phyloP scores from a whole-genome alignment of 2,329 filamentous ascomycete genomes.

The Xylariales sp. region DNA sequence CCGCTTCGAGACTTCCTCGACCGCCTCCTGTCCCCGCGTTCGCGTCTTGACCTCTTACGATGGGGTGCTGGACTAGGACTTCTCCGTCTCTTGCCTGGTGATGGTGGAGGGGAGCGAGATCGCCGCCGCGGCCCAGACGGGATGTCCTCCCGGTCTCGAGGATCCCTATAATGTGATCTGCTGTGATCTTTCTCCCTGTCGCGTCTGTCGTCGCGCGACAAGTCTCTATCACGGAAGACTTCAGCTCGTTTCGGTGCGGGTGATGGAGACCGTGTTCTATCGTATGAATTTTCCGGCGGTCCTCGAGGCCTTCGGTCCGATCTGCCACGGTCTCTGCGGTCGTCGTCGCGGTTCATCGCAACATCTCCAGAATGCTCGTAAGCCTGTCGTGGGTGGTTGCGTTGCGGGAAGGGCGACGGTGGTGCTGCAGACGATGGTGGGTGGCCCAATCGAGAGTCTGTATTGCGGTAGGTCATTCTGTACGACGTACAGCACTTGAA shows the following conservation, averaged over 20 bases:
- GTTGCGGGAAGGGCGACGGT: conserved; percentile 11
- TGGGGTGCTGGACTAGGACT: conserved; percentile 36
- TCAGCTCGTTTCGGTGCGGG: conserved; percentile 17
- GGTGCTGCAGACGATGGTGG: conserved; percentile 9
- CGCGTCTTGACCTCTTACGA: conserved; percentile 38
- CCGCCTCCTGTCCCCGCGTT: conserved; percentile 18
- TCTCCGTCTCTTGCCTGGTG: conserved; percentile 33
- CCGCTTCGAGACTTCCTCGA: conserved; percentile 14
- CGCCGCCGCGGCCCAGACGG: conserved; percentile 26
- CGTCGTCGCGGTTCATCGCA: conserved; percentile 37
- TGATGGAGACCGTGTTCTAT: conserved; percentile 17
- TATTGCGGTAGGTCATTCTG: conserved; percentile 4
- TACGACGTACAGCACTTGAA: conserved; percentile 1
- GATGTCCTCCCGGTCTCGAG: conserved; percentile 28
- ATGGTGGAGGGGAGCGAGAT: conserved; percentile 30
- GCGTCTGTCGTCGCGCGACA: conserved; percentile 20
- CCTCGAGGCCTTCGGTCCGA: conserved; percentile 21
- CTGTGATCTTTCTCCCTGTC: conserved; percentile 17
- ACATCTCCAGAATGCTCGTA: conserved; percentile 26
- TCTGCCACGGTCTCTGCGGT: conserved; percentile 29
- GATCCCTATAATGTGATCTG: conserved; percentile 27
- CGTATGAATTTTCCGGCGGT: conserved; percentile 13
- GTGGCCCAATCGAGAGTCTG: conserved; percentile 5
- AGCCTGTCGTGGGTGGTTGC: conserved; percentile 10
- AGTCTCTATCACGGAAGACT: conserved; percentile 16